These are phyloP conservation scores for Sungouiozyma intestinalis DNA, from an alignment of 805 yeast genomes.

Conservation along the genomic window DNA sequence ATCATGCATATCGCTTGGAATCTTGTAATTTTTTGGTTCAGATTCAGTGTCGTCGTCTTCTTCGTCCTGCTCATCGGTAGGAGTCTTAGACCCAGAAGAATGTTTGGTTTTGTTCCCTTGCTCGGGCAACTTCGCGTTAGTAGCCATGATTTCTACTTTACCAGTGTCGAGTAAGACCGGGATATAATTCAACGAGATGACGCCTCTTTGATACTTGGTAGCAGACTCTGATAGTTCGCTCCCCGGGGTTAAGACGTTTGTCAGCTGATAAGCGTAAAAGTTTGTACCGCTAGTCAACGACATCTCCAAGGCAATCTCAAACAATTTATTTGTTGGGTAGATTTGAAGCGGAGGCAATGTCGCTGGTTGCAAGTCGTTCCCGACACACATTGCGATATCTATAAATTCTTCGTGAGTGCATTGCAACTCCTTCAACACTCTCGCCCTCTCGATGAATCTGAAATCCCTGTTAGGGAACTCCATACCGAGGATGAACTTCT, in stretches of 20 bases:
- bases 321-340: slow-evolving; percentile 23
- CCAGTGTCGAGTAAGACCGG: slow-evolving; percentile 70
- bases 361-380: slow-evolving; percentile 62
- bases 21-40: not conserved
- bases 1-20: slow-evolving; percentile 76
- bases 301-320: slow-evolving; percentile 32
- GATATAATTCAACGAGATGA: slow-evolving; percentile 54
- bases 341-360: slow-evolving; percentile 41
- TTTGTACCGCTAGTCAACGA: slow-evolving; percentile 33
- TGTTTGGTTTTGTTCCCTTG: not conserved
- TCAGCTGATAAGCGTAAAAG: slow-evolving; percentile 39
- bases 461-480: slow-evolving; percentile 58
- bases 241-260: slow-evolving; percentile 28
- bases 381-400: slow-evolving; percentile 69
- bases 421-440: slow-evolving; percentile 49
- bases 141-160: slow-evolving; percentile 45
- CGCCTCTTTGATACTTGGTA: slow-evolving; percentile 54
- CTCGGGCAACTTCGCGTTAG: slow-evolving; percentile 17
- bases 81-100: not conserved
- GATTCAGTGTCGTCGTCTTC: not conserved
- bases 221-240: slow-evolving; percentile 14
- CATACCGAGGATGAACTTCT: slow-evolving; percentile 62
- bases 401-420: slow-evolving; percentile 56
- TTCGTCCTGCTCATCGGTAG: slow-evolving; percentile 1
- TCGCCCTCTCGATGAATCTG: slow-evolving; percentile 49